Base-by-base conservation (phyloP, 2,329 filamentous ascomycete genomes). In the Cordyceps militaris region DNA sequence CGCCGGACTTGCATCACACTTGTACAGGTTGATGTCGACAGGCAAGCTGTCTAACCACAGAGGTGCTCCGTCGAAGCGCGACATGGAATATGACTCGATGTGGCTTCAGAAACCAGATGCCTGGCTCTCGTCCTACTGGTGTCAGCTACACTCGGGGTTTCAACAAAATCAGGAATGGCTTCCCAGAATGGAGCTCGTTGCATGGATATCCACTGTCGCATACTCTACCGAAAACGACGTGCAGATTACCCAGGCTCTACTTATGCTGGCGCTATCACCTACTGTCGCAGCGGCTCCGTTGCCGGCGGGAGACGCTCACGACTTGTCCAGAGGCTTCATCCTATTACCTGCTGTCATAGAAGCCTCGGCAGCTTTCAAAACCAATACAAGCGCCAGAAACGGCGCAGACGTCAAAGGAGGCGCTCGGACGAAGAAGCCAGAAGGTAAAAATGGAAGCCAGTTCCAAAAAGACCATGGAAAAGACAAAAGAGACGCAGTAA, bases 191-290 rank as follows among this genome's bases (percentile, higher is more conserved):
- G 49, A 64, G 19, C 16, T 62, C 6, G 61, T 64, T 43, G 21
- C 28, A 6, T 65, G 64, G 64, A 58, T 64, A 3, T 43, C 59
- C 0, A 63, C 63, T 0, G 10, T 65, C 16, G 50, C 61, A 1
- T 65, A 63, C 40, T 62, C 59, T 0, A 10, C 30, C 1, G 16
- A 61, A 0, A n/a, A 61, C 3, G 36, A 63, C 6, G 30, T 32
- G 11, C 32, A 59, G 10, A 32, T 62, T 8, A 59, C 58, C 1
- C 64, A 65, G 26, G 56, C 60, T 24, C 19, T 65, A 1, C 24
- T 66, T 0, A 36, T 61, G 21, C 38, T 63, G 3, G 51, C 62
- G 1, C 23, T 58, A 1, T 61, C 49, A 1, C 38, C 43, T 0
- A 40, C 55, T 1, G 19, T 63, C 0, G 24, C 43, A 1, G 26